A percentile compares a stretch with the other conserved stretches of the same genome.
phyloP scores from a whole-genome alignment of 2,329 filamentous ascomycete species.

The Botryosphaeria dothidea region DNA sequence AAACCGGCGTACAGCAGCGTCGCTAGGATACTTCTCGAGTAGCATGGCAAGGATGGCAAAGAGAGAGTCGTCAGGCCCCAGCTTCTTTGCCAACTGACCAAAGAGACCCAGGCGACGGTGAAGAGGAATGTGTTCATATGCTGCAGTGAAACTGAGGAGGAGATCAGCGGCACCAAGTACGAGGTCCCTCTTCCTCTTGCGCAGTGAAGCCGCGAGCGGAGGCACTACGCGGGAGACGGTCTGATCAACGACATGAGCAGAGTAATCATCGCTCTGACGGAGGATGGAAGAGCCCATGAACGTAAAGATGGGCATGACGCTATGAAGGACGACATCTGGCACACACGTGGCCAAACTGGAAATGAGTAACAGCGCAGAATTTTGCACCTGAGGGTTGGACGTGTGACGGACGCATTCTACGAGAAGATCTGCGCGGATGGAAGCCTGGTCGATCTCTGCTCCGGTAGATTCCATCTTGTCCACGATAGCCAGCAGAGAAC shows the following conservation, averaged over 20 bases:
- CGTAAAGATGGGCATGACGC: slow-evolving; percentile 98
- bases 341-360: slow-evolving; percentile 83
- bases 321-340: slow-evolving; percentile 89
- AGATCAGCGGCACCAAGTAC: slow-evolving; percentile 84
- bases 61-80: slow-evolving; percentile 83
- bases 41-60: slow-evolving; percentile 88
- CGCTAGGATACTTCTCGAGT: slow-evolving; percentile 82
- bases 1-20: slow-evolving; percentile 73
- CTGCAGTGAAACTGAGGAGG: slow-evolving; percentile 91
- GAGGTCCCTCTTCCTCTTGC: slow-evolving; percentile 73
- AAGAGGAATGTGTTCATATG: slow-evolving; percentile 91
- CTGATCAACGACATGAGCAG: slow-evolving; percentile 87
- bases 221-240: slow-evolving; percentile 94
- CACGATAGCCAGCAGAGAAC: slow-evolving; percentile 81
- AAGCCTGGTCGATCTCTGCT: slow-evolving; percentile 72
- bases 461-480: slow-evolving; percentile 64
- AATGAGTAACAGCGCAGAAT: slow-evolving; percentile 83
- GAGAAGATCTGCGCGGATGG: slow-evolving; percentile 83
- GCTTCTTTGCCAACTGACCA: slow-evolving; percentile 77
- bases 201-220: slow-evolving; percentile 81
- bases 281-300: slow-evolving; percentile 94
- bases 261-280: slow-evolving; percentile 93
- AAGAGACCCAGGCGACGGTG: slow-evolving; percentile 84
- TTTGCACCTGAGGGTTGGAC: slow-evolving; percentile 89
- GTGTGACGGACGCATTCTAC: slow-evolving; percentile 94